These are phyloP conservation scores for Rhododendron williamsianum DNA, from an alignment of 148 eudicot species.

Conservation along the genomic window DNA sequence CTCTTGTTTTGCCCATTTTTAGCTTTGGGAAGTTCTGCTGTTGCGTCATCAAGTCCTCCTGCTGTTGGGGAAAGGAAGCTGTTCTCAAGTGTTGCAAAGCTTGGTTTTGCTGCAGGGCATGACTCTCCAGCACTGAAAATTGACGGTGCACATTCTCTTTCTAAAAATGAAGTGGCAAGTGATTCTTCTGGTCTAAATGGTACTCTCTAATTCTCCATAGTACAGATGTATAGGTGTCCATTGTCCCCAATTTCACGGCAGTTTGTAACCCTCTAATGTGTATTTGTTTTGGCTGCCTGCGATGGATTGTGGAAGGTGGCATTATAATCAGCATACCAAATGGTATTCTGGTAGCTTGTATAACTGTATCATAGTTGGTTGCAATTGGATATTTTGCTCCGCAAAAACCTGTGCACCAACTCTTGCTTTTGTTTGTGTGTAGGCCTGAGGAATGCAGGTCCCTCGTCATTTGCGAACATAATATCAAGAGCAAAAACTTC, in stretches of 20 bases:
- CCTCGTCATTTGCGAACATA: constrained; percentile 67
- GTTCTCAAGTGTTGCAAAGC: constrained; percentile 79
- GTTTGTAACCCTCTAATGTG: neutral
- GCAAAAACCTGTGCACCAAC: neutral
- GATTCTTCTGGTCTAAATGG: constrained; percentile 38
- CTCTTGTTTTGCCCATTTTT: constrained; percentile 11
- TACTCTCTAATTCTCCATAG: constrained; percentile 9
- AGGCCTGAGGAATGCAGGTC: constrained; percentile 45
- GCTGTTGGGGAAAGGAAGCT: constrained; percentile 45
- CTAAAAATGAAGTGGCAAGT: constrained; percentile 30
- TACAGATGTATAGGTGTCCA: neutral
- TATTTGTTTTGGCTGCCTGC: neutral
- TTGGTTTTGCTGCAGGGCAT: constrained; percentile 93
- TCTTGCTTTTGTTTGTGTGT: constrained; percentile 6
- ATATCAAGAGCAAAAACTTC: constrained; percentile 48
- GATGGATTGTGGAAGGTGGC: neutral
- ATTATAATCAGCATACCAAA: neutral
- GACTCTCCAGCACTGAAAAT: constrained; percentile 72
- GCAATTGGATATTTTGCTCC: neutral
- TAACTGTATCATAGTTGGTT: neutral
- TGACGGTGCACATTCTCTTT: constrained; percentile 29
- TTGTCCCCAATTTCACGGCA: neutral
- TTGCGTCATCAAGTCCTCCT: constrained; percentile 56
- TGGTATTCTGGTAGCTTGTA: neutral
- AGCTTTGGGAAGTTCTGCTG: constrained; percentile 74